Evolutionary conservation across 164 flowering plant species (phyloP), one percentile per base, ranked within the genome.

Genomic region (Magnolia officinalis): DNA sequence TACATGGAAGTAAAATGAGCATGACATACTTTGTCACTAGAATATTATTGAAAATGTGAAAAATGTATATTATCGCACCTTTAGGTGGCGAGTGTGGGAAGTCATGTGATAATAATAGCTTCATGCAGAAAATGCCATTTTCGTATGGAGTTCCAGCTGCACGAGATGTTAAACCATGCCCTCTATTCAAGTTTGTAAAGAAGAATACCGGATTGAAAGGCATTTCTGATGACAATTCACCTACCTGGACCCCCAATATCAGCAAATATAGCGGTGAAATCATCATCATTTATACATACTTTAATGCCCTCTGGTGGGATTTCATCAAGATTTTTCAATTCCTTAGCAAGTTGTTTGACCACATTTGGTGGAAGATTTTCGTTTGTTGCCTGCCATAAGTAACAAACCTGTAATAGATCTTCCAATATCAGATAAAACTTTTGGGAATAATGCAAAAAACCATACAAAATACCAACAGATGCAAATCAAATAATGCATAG

Each of bases 131-230:
- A 67, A 91, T 81, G 24, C 98, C 99, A 81, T 89, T 90, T 79
- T 96, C 99, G 79, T 96, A 96, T 6, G 99, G 99, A 76, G 99
- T 96, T 74, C 97, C 99, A 87, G 93, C 99, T 96, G 95, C 87
- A 31, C 37, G 88, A 82, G 24, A 21, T 59, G 51, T 18, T 70
- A 19, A 31, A 18, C 50, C 75, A 70, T 23, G 72, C 59, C 52
- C 37, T 31, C 26, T 55, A 20, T 18, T 1, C 70, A 19, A 31
- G 18, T 37, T 31, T 31, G 37, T 31, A 31, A 45, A 55, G 37
- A 31, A 31, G 37, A 31, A 31, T 31, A 31, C 4, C 1, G 37
- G 37, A 31, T 31, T 31, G 45, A 19, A 70, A 74, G 49, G 45
- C n/a, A 59, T 20, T 49, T 13, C 24, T 67, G 70, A 45, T 6